Evolutionary conservation across 1,139 yeast species (phyloP), one percentile per base, ranked within the genome.

Genomic region (Zygotorulaspora mrakii): DNA sequence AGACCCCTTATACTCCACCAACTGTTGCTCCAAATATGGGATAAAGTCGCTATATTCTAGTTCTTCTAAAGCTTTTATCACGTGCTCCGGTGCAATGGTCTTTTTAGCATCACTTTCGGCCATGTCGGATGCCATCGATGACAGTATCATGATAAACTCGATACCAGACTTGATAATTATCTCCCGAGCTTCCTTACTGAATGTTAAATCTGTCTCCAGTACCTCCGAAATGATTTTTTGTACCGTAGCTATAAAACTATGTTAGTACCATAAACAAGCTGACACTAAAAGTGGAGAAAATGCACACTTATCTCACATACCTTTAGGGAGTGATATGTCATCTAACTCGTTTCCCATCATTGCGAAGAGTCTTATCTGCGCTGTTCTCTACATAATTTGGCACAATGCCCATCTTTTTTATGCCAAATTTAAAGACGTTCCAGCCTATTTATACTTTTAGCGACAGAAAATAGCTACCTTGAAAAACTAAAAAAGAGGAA

Each of bases 41-140:
- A 91, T 72, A 61, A 91, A 91, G 48, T 84, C 88, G 39, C 74
- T 76, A 64, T 88, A 91, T 31, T 95, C 99, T 47, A 91, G 71
- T 54, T 86, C 95, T 49, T 79, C 82, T 37, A 91, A 70, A 1
- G 98, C 97, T 59, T 82, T 84, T 46, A 91, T 76, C 33, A 91
- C 97, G 62, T 91, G 99, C 60, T 91, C 98, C 1, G 95, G 83
- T 1, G 96, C 95, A 39, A 91, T 91, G 6, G 99, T 91, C 65
- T 91, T 94, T 64, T 91, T 91, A 37, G 95, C 82, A 59, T 91
- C 98, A 55, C 84, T 84, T 57, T 91, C 98, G 1, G 98, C 97
- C 51, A 91, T 87, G 50, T 94, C 98, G 58, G 94, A 89, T 46
- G 94, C 84, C 64, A 88, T 95, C 3, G 95, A 85, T 9, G 96